Conservation (phyloP, 2,329 filamentous ascomycete genomes). For the Pestalotiopsis sp. region DNA sequence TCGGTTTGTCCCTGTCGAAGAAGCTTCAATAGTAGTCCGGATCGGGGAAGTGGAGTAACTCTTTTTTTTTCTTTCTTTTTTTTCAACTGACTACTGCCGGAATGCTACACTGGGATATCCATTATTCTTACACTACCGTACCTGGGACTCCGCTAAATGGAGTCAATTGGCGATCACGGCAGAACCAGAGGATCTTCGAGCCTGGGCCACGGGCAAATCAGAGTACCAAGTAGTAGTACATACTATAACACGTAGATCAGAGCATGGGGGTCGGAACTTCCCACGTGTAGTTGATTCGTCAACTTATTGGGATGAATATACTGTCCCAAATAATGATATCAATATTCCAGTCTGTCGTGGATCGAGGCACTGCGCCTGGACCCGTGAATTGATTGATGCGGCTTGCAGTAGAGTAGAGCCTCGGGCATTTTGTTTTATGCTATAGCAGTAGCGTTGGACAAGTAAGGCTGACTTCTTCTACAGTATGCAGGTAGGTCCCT, state of each 20-base stretch:
- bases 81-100: too few relatives aligned
- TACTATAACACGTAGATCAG: too few relatives aligned
- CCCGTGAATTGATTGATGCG: not conserved
- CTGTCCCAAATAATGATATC: not conserved
- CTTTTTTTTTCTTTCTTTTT: too few relatives aligned
- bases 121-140: too few relatives aligned
- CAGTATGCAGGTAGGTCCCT: not conserved
- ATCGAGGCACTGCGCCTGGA: not conserved
- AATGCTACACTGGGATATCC: too few relatives aligned
- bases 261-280: not conserved
- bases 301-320: not conserved
- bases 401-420: not conserved
- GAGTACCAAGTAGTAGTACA: too few relatives aligned
- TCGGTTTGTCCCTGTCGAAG: not conserved
- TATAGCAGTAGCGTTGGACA: not conserved
- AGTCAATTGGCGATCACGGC: not conserved
- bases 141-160: too few relatives aligned
- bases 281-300: not conserved
- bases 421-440: not conserved
- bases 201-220: not conserved
- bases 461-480: not conserved
- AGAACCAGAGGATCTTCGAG: not conserved
- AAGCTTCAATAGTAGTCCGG: constrained; percentile 1
- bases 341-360: not conserved
- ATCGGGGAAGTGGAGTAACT: not conserved